Evolutionary conservation across 2,329 filamentous ascomycete species (phyloP), one percentile per base, ranked within the genome.

Genomic region (Gaeumannomyces tritici): DNA sequence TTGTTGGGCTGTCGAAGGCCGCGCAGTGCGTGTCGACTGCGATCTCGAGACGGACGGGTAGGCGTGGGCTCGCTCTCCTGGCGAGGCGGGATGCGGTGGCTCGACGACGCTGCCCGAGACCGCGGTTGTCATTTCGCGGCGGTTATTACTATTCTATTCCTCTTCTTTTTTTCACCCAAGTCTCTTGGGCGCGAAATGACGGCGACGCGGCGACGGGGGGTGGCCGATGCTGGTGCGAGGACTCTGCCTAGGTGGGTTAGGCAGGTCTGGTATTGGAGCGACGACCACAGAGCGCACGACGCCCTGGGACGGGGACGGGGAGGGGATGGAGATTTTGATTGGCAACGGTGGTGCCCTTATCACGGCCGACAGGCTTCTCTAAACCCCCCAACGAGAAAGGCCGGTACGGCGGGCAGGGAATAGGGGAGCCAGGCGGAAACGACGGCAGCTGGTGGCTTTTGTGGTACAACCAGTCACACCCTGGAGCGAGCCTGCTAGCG

Each of bases 21-120:
- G 63, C 58, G 72, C 71, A 61, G 73, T 72, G 63, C 74, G 73
- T 55, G 73, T 72, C 33, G 75, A 76, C 42, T 75, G 73, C 57
- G 73, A 69, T 65, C 74, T 69, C 57, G 71, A 69, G 51, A 73
- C 65, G 55, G 65, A 24, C 42, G 61, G 63, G 67, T 69, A 67
- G 33, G 66, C 70, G 63, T 69, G 70, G 67, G 66, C 65, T 63
- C 69, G 67, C 47, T 60, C 59, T 60, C 42, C 59, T 65, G 71
- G 65, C 62, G 71, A 62, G 66, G 70, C 69, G 62, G 70, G 65
- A 60, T 72, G 67, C 65, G 69, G 62, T 66, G 70, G 62, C 67
- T 70, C 71, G 42, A 51, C 42, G 69, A 70, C 66, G 68, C 68
- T 69, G 62, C 70, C 66, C 59, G 72, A 69, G 63, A 73, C 67